Conservation (phyloP, 208 protist genomes). For the Crithidia brevicula region DNA sequence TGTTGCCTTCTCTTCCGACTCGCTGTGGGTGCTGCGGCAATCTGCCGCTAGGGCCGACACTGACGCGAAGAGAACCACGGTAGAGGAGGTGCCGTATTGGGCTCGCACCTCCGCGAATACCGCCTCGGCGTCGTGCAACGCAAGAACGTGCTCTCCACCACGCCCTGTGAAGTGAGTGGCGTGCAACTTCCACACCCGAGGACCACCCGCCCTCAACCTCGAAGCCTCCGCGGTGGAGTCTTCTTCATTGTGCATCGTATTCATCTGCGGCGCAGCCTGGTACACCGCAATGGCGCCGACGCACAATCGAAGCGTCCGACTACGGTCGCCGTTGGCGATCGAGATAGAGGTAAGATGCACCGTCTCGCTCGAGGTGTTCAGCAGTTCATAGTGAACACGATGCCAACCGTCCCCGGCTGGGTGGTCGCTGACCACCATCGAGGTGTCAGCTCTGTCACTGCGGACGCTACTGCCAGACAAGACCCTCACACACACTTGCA, state of each 20-base stretch:
- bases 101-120: constrained; percentile 8
- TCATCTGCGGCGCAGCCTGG: background rate
- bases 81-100: constrained; percentile 1
- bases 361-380: constrained; percentile 19
- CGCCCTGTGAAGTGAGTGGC: constrained; percentile 18
- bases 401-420: constrained; percentile 3
- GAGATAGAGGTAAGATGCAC: constrained; percentile 28
- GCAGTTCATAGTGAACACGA: constrained; percentile 19
- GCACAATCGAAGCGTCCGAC: constrained; percentile 31
- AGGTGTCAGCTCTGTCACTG: too few relatives aligned
- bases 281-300: constrained; percentile 43
- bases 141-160: constrained; percentile 27
- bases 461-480: too few relatives aligned
- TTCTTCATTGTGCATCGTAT: too few relatives aligned
- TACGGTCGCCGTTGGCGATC: constrained; percentile 23
- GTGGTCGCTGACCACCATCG: too few relatives aligned
- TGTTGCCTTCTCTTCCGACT: too few relatives aligned
- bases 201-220: background rate
- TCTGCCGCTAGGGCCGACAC: too few relatives aligned
- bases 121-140: constrained; percentile 20
- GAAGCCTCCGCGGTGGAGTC: background rate
- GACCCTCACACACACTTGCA: constrained; percentile 8
- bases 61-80: constrained; percentile 42
- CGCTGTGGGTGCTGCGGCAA: too few relatives aligned
- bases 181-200: constrained; percentile 7